Percentiles rank a stretch among this genome's conserved stretches.
Conservation (phyloP, 2,329 filamentous ascomycete species). For the Beauveria bassiana region DNA sequence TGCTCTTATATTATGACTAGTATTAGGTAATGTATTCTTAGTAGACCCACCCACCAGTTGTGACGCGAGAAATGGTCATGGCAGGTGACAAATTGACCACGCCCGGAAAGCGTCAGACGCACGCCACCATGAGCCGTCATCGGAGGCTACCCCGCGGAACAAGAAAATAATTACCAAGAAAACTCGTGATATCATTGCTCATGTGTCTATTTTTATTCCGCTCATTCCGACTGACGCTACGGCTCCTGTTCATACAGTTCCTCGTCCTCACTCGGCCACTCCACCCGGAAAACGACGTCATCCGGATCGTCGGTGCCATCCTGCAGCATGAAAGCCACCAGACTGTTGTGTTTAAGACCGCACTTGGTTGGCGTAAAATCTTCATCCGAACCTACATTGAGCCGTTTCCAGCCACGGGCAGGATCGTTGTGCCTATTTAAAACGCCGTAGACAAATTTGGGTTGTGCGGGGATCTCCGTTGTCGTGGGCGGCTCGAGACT, state of each 20-base stretch:
- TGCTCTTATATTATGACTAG: no score
- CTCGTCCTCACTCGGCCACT: conserved; percentile 38
- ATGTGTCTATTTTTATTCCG: not conserved
- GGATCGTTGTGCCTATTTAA: conserved; percentile 38
- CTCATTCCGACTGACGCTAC: not conserved
- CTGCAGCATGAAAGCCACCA: conserved; percentile 43
- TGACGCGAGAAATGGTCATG: not conserved
- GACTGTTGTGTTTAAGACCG: conserved; percentile 38
- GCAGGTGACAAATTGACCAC: conserved; percentile 5
- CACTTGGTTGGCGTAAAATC: conserved; percentile 33
- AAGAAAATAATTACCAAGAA: not conserved
- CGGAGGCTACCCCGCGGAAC: conserved; percentile 1
- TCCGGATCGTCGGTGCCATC: conserved; percentile 30
- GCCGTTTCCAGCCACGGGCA: conserved; percentile 40
- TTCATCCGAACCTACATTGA: conserved; percentile 29
- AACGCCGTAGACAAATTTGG: conserved; percentile 39
- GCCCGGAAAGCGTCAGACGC: not conserved
- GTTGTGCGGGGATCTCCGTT: conserved; percentile 32
- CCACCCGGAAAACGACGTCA: conserved; percentile 36
- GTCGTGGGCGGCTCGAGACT: conserved; percentile 24
- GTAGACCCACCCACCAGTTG: no score
- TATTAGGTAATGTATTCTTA: no score
- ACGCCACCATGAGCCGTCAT: conserved; percentile 5
- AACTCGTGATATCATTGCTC: not conserved
- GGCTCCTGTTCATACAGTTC: conserved; percentile 20